Percentiles rank a stretch among this genome's conserved stretches.
Evolutionary conservation across 2,329 filamentous ascomycete genomes (phyloP).

Genomic region (Berkeleyomyces rouxiae): DNA sequence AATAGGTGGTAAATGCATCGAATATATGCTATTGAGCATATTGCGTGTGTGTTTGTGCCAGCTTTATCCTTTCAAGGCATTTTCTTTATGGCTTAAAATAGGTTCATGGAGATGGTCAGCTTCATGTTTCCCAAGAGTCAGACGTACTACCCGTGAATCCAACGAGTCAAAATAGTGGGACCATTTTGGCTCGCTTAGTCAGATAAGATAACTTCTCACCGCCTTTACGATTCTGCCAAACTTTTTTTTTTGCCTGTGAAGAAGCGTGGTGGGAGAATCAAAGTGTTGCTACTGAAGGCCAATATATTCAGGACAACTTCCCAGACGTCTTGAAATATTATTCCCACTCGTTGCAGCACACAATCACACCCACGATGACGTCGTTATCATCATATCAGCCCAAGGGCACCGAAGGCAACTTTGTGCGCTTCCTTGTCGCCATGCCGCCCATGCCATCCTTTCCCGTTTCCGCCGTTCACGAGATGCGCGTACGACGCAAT

Average conservation of each 20-base stretch:
- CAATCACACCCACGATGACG: constrained; percentile 6
- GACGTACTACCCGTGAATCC: no score
- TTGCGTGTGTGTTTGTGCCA: no score
- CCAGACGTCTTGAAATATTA: no score
- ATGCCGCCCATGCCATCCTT: constrained; percentile 48
- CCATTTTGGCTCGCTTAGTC: neutral
- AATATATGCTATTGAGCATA: no score
- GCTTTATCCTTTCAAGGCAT: no score
- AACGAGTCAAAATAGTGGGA: neutral
- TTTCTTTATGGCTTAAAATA: no score
- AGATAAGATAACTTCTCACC: constrained; percentile 3
- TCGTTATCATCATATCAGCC: neutral
- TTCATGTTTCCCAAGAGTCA: neutral
- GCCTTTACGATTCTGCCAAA: constrained; percentile 8
- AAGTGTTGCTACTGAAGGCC: no score
- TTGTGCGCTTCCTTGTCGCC: constrained; percentile 50
- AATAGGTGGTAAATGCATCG: no score
- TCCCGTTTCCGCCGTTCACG: constrained; percentile 46
- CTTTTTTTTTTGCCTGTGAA: constrained; percentile 7
- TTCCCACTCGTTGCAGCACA: neutral
- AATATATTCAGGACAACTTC: no score
- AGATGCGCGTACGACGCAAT: constrained; percentile 75
- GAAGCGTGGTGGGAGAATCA: neutral
- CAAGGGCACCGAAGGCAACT: constrained; percentile 33
- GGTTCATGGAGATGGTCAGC: no score